Evolutionary conservation across 805 yeast species (phyloP), one percentile per base, ranked within the genome.

Genomic region (Danielozyma ontarioensis): DNA sequence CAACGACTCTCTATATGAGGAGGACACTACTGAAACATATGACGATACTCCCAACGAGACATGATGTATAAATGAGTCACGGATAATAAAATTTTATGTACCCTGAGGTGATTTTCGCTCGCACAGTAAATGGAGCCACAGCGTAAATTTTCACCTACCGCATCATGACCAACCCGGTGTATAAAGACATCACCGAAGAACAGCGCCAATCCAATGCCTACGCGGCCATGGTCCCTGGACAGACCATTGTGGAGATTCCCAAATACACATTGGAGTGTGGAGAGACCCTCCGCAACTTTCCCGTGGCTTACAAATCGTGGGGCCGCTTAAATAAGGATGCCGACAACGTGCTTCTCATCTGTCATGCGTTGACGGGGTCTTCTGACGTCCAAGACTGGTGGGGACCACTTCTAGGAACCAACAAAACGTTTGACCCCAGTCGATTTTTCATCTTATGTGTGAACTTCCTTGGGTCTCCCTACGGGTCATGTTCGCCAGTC

Each of bases 301-400:
- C 96, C 0, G 84, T 93, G 15, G 98, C 97, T 2, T 93, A 84
- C 64, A 90, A 90, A 57, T 83, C 95, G 0, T 93, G 97, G 97
- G 98, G 98, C 2, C 69, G 74, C 35, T 69, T 93, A 29, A 88
- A 88, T 51, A 74, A 67, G 5, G 63, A 57, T 3, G 78, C 73
- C 6, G 80, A 79, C 45, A 93, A 93, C 53, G 88, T 81, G 38
- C 65, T 93, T 68, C 77, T 93, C n/a, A 84, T 93, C 11, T 84
- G 96, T 48, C 98, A 93, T 64, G 97, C 98, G 0, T 67, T 93
- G 35, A 88, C 97, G 0, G 98, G 98, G 0, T 87, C 96, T 0
- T 75, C 96, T 0, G 97, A 93, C 55, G 96, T 90, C 13, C 73
- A 83, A 25, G 98, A 93, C 51, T 93, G 98, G 98, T 93, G 98